Evolutionary conservation across 345 rosid species (phyloP).

Genomic region (Populus nigra): DNA sequence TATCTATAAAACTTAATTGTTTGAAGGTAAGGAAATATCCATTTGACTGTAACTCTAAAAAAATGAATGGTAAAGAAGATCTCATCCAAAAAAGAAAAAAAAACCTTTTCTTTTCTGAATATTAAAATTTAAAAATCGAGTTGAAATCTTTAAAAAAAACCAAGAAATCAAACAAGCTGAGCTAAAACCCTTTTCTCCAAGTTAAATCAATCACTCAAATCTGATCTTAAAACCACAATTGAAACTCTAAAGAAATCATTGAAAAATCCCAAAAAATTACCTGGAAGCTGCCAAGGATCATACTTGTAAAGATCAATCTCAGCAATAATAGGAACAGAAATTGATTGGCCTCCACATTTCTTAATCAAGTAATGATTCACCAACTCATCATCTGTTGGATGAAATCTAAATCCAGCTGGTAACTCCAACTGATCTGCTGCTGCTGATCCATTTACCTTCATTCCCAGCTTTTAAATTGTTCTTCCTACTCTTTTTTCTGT

Average conservation of each 20-base stretch:
- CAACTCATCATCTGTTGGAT: slow-evolving; percentile 90
- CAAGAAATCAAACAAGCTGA: background rate
- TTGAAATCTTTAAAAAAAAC: background rate
- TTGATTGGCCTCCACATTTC: slow-evolving; percentile 57
- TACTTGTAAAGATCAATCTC: slow-evolving; percentile 84
- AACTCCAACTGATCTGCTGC: slow-evolving; percentile 46
- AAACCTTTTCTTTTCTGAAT: background rate
- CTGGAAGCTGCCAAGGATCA: slow-evolving; percentile 95
- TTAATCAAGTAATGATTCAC: slow-evolving; percentile 69
- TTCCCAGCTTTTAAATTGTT: slow-evolving; percentile 2
- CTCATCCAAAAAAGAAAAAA: background rate
- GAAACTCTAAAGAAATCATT: background rate
- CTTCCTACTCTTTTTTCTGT: background rate
- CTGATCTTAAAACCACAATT: background rate
- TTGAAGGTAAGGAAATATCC: background rate
- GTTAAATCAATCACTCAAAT: background rate
- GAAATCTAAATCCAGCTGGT: slow-evolving; percentile 92
- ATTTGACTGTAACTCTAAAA: background rate
- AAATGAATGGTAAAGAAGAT: background rate
- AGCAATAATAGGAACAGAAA: slow-evolving; percentile 65
- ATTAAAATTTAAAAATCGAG: too few relatives aligned
- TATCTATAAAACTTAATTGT: background rate
- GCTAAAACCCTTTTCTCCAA: background rate
- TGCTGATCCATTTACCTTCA: slow-evolving; percentile 29
- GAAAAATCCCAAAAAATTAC: slow-evolving; percentile 25